phyloP scores from a whole-genome alignment of 768 basidiomycete species.

The Suillus brevipes region DNA sequence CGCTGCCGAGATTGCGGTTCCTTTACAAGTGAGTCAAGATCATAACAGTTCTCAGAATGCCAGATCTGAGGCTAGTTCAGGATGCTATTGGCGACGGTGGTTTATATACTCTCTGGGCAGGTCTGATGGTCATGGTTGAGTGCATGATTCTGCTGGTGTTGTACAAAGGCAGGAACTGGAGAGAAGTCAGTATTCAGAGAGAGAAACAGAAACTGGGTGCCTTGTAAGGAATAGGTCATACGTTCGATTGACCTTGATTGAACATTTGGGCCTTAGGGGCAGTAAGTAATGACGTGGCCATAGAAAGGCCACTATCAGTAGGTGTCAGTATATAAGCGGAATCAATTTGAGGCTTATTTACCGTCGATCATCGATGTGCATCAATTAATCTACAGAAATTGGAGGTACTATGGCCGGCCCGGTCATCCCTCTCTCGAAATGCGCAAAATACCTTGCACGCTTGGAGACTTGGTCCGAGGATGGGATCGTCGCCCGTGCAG shows the following conservation, averaged over 20 bases:
- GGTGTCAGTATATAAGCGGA: too few relatives aligned
- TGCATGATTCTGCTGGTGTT: constrained; percentile 57
- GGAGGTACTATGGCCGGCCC: too few relatives aligned
- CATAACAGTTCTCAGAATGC: neutral
- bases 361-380: too few relatives aligned
- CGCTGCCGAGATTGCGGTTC: constrained; percentile 72
- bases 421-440: too few relatives aligned
- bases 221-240: neutral
- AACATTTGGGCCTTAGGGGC: neutral
- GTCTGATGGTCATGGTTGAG: constrained; percentile 53
- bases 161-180: constrained; percentile 61
- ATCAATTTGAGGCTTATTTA: too few relatives aligned
- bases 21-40: constrained; percentile 47
- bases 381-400: too few relatives aligned
- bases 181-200: constrained; percentile 46
- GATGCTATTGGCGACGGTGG: constrained; percentile 28
- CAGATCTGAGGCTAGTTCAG: neutral
- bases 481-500: too few relatives aligned
- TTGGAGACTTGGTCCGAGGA: too few relatives aligned
- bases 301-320: neutral
- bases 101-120: constrained; percentile 43
- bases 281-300: neutral
- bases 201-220: constrained; percentile 32
- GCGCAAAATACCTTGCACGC: too few relatives aligned
- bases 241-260: neutral